phyloP scores from a whole-genome alignment of 1,284 basidiomycete genomes.

The Puccinia novopanici region DNA sequence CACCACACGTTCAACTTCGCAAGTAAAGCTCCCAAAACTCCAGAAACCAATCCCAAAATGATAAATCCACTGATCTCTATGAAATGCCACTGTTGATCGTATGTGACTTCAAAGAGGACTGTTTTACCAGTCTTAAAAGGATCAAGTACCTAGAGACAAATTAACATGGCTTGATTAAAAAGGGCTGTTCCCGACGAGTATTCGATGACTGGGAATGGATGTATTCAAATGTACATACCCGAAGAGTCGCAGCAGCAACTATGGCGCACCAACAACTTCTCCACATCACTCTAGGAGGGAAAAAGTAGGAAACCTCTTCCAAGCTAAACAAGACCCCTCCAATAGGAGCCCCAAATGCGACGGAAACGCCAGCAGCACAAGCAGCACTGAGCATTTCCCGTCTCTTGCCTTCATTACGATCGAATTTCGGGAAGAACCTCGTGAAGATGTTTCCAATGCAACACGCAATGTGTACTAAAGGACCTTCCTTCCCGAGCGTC shows the following conservation, averaged over 20 bases:
- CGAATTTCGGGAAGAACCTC: conserved; percentile 81
- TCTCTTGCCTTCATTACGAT: conserved; percentile 87
- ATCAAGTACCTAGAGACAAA: conserved; percentile 74
- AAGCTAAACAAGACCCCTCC: conserved; percentile 66
- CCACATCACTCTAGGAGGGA: conserved; percentile 75
- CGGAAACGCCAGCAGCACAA: conserved; percentile 56
- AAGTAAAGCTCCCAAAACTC: conserved; percentile 69
- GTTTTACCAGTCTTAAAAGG: conserved; percentile 73
- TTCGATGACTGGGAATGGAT: neutral
- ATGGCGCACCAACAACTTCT: conserved; percentile 58
- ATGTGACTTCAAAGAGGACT: conserved; percentile 67
- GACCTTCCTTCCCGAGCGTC: conserved; percentile 90
- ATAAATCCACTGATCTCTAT: conserved; percentile 55
- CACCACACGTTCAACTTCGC: conserved; percentile 60
- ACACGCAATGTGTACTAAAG: conserved; percentile 92
- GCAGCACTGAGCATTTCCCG: conserved; percentile 89
- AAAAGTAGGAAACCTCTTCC: conserved; percentile 80
- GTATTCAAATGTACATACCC: conserved; percentile 23
- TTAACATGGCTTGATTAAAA: conserved; percentile 72
- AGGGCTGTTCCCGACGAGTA: neutral
- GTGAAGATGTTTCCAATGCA: conserved; percentile 94
- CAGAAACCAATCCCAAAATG: conserved; percentile 79
- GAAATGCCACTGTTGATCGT: conserved; percentile 68
- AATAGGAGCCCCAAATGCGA: conserved; percentile 53
- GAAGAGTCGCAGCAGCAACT: conserved; percentile 57